A percentile compares a stretch with the other conserved stretches of the same genome.
Evolutionary conservation across 805 yeast species (phyloP).

Genomic region (Wickerhamomyces sydowiorum): DNA sequence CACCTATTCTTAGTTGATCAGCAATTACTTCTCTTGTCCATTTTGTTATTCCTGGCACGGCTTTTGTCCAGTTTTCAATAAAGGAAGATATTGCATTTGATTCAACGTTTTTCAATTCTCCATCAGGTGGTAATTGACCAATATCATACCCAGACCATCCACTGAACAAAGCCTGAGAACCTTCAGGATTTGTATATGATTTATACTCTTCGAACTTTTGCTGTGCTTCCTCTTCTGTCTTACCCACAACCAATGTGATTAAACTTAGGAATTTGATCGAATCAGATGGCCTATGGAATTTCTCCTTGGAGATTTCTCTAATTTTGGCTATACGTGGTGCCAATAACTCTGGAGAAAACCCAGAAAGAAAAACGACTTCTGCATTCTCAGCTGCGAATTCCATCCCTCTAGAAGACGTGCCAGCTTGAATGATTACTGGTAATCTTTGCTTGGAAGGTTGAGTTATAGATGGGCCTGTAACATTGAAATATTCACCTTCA

Average conservation of each 20-base stretch:
- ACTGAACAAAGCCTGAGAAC: slow-evolving; percentile 34
- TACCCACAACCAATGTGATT: slow-evolving; percentile 28
- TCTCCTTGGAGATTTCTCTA: slow-evolving; percentile 27
- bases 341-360: slow-evolving; percentile 25
- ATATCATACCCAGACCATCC: slow-evolving; percentile 39
- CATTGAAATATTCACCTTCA: slow-evolving; percentile 30
- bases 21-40: slow-evolving; percentile 14
- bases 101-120: slow-evolving; percentile 28
- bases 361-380: slow-evolving; percentile 31
- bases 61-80: slow-evolving; percentile 29
- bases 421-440: slow-evolving; percentile 36
- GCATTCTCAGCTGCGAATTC: slow-evolving; percentile 35
- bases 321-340: slow-evolving; percentile 26
- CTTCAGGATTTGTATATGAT: slow-evolving; percentile 29
- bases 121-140: slow-evolving; percentile 26
- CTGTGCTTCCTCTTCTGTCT: slow-evolving; percentile 33
- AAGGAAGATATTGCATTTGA: slow-evolving; percentile 29
- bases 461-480: slow-evolving; percentile 32
- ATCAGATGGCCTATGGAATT: slow-evolving; percentile 27
- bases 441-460: slow-evolving; percentile 34
- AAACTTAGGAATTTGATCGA: slow-evolving; percentile 30
- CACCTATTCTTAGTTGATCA: slow-evolving; percentile 18
- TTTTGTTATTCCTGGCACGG: slow-evolving; percentile 17
- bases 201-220: slow-evolving; percentile 25
- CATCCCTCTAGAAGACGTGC: slow-evolving; percentile 30